Conservation (phyloP, 768 basidiomycete species). For the Termitomyces sp. region DNA sequence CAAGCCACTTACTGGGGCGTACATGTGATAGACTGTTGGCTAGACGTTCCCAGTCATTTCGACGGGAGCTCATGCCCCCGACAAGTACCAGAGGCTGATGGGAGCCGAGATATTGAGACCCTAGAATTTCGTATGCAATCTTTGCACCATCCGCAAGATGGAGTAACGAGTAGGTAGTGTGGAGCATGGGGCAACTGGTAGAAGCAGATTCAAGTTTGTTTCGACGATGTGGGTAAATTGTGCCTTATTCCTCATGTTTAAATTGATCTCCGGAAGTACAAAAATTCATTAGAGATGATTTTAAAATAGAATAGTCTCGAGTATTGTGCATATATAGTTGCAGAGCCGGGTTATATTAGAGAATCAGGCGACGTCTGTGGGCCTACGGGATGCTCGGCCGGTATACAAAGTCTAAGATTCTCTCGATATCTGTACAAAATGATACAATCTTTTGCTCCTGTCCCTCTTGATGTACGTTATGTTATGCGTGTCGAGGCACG, state of each 20-base stretch:
- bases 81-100: constrained; percentile 34
- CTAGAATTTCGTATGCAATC: constrained; percentile 35
- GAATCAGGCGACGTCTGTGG: not conserved
- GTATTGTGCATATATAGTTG: not conserved
- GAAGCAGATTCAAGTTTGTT: not conserved
- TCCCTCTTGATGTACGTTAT: not conserved
- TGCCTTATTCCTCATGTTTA: not conserved
- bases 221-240: not conserved
- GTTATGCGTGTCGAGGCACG: not conserved
- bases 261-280: no score
- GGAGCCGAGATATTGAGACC: constrained; percentile 23
- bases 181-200: not conserved
- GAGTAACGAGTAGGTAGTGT: constrained; percentile 16
- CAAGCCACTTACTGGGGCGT: constrained; percentile 29
- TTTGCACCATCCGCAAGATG: constrained; percentile 35
- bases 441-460: no score
- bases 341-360: not conserved
- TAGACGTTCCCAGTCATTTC: constrained; percentile 35
- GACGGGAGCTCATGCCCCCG: constrained; percentile 34
- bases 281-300: not conserved
- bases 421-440: not conserved
- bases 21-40: constrained; percentile 24
- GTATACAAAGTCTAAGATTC: not conserved
- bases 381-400: not conserved
- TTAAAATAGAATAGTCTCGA: not conserved